Evolutionary conservation across 257 asterid genomes (phyloP).

Genomic region (Nicotiana attenuata): DNA sequence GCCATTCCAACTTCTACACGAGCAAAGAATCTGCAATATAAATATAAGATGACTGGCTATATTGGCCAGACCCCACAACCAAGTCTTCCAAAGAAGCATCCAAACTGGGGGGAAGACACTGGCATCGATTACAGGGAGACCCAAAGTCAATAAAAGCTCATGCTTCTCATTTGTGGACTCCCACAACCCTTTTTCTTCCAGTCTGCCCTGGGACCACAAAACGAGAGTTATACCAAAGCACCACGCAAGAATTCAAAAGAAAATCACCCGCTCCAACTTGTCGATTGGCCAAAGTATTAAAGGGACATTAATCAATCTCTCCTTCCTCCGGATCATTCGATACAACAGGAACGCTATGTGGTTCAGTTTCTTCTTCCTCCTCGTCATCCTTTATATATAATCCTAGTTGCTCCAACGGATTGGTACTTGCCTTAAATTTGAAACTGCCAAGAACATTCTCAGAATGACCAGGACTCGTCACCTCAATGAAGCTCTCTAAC

Average conservation of each 20-base stretch:
- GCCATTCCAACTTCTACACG: not conserved
- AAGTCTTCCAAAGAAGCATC: not conserved
- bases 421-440: slow-evolving; percentile 50
- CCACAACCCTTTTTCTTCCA: not conserved
- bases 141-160: not conserved
- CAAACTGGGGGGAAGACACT: not conserved
- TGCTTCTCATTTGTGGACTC: not conserved
- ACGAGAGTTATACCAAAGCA: not conserved
- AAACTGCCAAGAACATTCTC: slow-evolving; percentile 67
- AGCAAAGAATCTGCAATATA: not conserved
- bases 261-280: not conserved
- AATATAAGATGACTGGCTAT: not conserved
- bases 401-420: slow-evolving; percentile 89
- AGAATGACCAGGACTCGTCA: slow-evolving; percentile 54
- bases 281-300: not conserved
- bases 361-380: slow-evolving; percentile 50
- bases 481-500: slow-evolving; percentile 53
- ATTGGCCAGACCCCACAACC: not conserved
- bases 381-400: slow-evolving; percentile 83
- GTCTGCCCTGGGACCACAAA: not conserved
- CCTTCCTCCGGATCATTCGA: slow-evolving; percentile 65
- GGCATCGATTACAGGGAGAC: not conserved
- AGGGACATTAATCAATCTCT: slow-evolving; percentile 43
- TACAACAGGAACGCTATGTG: not conserved
- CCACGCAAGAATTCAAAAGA: not conserved